Evolutionary conservation across 2,329 filamentous ascomycete species (phyloP).

Genomic region (Myriosclerotinia curreyana): DNA sequence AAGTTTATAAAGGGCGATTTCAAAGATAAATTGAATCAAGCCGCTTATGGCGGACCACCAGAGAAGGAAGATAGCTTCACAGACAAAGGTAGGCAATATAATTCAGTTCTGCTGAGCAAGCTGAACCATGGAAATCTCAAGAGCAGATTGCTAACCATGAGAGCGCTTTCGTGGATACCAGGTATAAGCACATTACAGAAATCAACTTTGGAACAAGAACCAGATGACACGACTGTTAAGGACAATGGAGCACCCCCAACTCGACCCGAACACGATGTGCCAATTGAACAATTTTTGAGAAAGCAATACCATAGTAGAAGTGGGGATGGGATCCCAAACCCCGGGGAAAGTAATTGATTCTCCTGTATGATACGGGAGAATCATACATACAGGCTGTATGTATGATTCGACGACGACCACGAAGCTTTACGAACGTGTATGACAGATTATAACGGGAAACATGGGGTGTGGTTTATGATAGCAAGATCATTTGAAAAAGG

Average conservation of each 20-base stretch:
- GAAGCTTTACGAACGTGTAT: background rate
- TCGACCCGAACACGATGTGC: slow-evolving; percentile 36
- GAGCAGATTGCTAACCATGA: slow-evolving; percentile 23
- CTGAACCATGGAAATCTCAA: background rate
- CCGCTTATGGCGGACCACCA: slow-evolving; percentile 24
- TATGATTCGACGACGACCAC: background rate
- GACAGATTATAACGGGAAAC: background rate
- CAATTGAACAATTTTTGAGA: slow-evolving; percentile 37
- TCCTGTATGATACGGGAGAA: background rate
- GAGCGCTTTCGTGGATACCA: slow-evolving; percentile 32
- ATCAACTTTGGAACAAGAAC: slow-evolving; percentile 23
- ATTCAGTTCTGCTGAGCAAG: background rate
- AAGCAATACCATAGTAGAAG: slow-evolving; percentile 35
- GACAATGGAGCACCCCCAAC: slow-evolving; percentile 26
- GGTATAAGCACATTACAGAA: slow-evolving; percentile 26
- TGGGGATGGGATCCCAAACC: slow-evolving; percentile 29
- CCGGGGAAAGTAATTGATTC: background rate
- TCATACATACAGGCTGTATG: too few species aligned
- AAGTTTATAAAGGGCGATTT: slow-evolving; percentile 29
- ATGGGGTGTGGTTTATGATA: background rate
- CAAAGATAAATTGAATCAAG: slow-evolving; percentile 35
- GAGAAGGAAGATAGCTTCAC: slow-evolving; percentile 25
- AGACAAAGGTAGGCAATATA: slow-evolving; percentile 29
- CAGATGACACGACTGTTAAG: slow-evolving; percentile 15
- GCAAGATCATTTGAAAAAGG: background rate